Evolutionary conservation across 805 yeast genomes (phyloP), one percentile per base, ranked within the genome.

Genomic region (Priceomyces medius): DNA sequence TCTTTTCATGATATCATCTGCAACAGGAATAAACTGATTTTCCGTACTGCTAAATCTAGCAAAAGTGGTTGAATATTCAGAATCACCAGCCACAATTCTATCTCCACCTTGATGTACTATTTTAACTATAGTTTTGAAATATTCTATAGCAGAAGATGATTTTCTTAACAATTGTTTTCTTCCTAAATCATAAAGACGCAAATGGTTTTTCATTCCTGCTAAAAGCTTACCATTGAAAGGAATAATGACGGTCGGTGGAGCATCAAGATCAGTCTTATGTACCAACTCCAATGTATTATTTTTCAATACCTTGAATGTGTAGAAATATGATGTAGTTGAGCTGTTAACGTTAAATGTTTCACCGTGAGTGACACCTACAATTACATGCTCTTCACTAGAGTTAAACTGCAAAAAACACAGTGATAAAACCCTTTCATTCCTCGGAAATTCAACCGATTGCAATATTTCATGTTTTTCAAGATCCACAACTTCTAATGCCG

Each of bases 161-260:
- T 86, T 88, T 42, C 83, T 74, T 42, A 93, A 66, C 28, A 91
- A 66, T 55, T 90, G 97, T 48, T 83, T 85, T 51, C 73, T 71
- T 2, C 99, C 99, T 20, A 88, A 47, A 20, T 82, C 90, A 55
- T 76, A 89, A 7, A 86, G 49, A 26, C 85, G 63, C 36, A 91
- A 50, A 37, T 62, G 59, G 33, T 73, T 68, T 0, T 72, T 74
- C 37, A 78, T 50, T 0, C 87, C 90, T 1, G 76, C 83, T 1
- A 89, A 58, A 1, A 89, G 56, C 45, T 71, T 72, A 0, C 82
- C 86, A 12, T 63, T 50, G 57, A 87, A 88, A 8, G 67, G 62
- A 1, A 59, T 49, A 57, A 90, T 50, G 0, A 85, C 68, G 20
- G 69, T 47, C 0, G 80, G 77, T 2, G 68, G 63, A 5, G 54